Evolutionary conservation across 192 early-diverging fungal species (phyloP).

Genomic region (Podila minutissima): DNA sequence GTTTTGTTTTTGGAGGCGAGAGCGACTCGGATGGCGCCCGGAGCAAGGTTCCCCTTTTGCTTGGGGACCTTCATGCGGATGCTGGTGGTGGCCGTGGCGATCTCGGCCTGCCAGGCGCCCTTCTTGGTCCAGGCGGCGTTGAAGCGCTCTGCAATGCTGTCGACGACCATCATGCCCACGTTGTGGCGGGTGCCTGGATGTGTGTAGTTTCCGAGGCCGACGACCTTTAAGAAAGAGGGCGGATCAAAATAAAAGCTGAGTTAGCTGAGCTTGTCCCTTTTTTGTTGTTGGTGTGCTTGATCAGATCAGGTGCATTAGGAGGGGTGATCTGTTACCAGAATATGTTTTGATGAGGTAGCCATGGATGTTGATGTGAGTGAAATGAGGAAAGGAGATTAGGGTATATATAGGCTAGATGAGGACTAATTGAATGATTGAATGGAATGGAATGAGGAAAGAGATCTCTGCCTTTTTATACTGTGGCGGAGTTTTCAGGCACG

Average conservation of each 20-base stretch:
- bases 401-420: no score
- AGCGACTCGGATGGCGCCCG: not conserved
- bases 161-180: conserved; percentile 76
- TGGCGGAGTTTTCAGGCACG: no score
- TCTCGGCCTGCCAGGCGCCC: conserved; percentile 33
- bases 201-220: conserved; percentile 78
- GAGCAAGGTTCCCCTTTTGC: conserved; percentile 11
- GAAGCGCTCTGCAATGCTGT: conserved; percentile 59
- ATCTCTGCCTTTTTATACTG: no score
- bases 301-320: not conserved
- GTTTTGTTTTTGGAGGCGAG: not conserved
- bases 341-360: not conserved
- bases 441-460: no score
- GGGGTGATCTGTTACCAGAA: not conserved
- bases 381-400: no score
- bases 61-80: conserved; percentile 12
- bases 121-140: conserved; percentile 55
- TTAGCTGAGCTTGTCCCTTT: not conserved
- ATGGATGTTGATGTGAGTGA: not conserved
- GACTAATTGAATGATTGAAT: no score
- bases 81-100: conserved; percentile 24
- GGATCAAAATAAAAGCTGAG: not conserved
- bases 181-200: conserved; percentile 76
- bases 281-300: not conserved
- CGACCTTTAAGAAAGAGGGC: conserved; percentile 50